Evolutionary conservation across 805 yeast species (phyloP), one percentile per base, ranked within the genome.

Genomic region (Lachancea dasiensis): DNA sequence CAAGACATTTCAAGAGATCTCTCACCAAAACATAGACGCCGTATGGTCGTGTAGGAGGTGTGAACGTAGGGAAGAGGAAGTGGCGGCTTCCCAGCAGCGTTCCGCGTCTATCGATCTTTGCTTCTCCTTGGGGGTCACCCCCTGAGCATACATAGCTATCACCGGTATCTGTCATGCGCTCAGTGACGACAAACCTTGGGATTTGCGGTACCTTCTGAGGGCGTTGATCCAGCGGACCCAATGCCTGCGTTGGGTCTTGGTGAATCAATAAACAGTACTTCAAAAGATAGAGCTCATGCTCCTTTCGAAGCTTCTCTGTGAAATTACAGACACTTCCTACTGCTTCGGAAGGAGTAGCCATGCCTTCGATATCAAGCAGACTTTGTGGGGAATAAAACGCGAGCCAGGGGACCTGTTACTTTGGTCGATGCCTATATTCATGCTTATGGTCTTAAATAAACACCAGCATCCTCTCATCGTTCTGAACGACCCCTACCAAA

Each of bases 101-200:
- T 0, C 77, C 77, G 36, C 59, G 57, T 8, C 46, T 46, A 6
- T 65, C 54, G 3, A 73, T 54, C 40, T 73, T 72, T 17, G 49
- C 40, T 37, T 73, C 78, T 15, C 79, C 79, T 15, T 49, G 49
- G n/a, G 58, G 52, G 43, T 73, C 77, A n/a, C 38, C 48, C 15
- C 40, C 40, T n/a, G 34, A 32, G 46, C 51, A 42, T 3, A 40
- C 43, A 27, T 49, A 54, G 16, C 41, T 17, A 26, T 47, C 48
- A 9, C 43, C 41, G 27, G 41, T 48, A 26, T 32, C 41, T 3
- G 62, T 54, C 9, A 51, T 14, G 2, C 31, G 27, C 5, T 56
- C 42, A 19, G 25, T 41, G 11, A 35, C 31, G 14, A 39, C 38
- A 23, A 27, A 42, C 4, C 24, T 19, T 10, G 45, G 45, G 11